Conservation (phyloP, 73 alveolate species). For the Tetrahymena borealis region DNA sequence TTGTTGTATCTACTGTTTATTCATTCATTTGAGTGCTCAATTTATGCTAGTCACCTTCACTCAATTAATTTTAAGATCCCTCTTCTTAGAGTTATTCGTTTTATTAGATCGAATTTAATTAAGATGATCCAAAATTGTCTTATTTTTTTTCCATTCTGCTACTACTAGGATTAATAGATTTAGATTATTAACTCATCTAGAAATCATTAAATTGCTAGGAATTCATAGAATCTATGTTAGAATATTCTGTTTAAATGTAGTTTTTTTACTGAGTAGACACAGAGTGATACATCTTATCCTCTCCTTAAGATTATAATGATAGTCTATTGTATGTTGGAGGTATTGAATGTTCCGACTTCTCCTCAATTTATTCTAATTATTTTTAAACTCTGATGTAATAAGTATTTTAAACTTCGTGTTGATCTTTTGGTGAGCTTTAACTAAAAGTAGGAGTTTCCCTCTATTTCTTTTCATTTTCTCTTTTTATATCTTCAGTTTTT, state of each 20-base stretch:
- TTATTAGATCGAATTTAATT: not conserved
- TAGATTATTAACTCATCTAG: not conserved
- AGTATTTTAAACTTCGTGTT: not conserved
- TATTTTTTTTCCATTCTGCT: not conserved
- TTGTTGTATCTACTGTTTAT: not conserved
- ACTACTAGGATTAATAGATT: not conserved
- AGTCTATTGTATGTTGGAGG: not conserved
- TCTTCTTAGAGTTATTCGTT: not conserved
- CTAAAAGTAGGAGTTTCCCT: too few species aligned
- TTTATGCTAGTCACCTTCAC: not conserved
- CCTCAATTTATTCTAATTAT: not conserved
- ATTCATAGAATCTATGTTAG: too few species aligned
- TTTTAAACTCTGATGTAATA: not conserved
- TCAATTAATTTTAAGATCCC: not conserved
- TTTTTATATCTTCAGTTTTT: not conserved
- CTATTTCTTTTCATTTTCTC: too few species aligned
- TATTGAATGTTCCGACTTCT: not conserved
- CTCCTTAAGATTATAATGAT: not conserved
- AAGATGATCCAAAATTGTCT: not conserved
- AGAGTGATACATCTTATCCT: not conserved
- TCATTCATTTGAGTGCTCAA: not conserved
- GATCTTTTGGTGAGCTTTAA: too few species aligned
- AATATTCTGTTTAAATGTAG: not conserved
- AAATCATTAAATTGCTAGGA: too few species aligned
- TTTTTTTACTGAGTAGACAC: not conserved